A percentile compares a stretch with the other conserved stretches of the same genome.
Evolutionary conservation across 2,329 filamentous ascomycete genomes (phyloP).

Genomic region (Verticillium klebahnii): DNA sequence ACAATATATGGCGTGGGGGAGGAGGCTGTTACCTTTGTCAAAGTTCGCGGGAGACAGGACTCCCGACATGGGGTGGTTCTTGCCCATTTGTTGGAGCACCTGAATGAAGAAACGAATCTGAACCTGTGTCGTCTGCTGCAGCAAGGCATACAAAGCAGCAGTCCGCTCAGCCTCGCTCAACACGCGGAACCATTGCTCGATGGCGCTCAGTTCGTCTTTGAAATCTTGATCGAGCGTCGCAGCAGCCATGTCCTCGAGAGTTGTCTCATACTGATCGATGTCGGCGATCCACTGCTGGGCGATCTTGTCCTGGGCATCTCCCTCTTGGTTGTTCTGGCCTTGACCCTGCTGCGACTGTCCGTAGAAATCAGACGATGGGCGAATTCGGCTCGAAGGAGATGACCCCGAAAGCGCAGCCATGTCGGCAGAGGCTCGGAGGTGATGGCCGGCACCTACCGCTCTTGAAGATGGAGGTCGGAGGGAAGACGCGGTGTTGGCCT

Average conservation of each 20-base stretch:
- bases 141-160: constrained; percentile 86
- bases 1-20: background rate
- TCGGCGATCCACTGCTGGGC: constrained; percentile 99
- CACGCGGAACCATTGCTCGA: constrained; percentile 99
- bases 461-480: constrained; percentile 80
- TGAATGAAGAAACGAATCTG: constrained; percentile 99
- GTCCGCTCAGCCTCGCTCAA: constrained; percentile 95
- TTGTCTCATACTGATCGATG: constrained; percentile 98
- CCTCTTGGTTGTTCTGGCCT: constrained; percentile 63
- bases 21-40: constrained; percentile 69
- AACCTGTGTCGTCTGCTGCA: constrained; percentile 98
- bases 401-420: constrained; percentile 76
- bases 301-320: constrained; percentile 84
- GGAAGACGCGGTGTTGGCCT: constrained; percentile 75
- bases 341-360: constrained; percentile 68
- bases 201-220: constrained; percentile 97
- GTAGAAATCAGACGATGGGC: constrained; percentile 93
- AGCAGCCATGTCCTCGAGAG: constrained; percentile 96
- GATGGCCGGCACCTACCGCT: constrained; percentile 71
- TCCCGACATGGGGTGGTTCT: constrained; percentile 94
- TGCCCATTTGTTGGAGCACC: constrained; percentile 97
- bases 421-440: constrained; percentile 91
- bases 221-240: constrained; percentile 99
- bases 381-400: constrained; percentile 71
- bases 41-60: constrained; percentile 93